phyloP scores from a whole-genome alignment of 768 basidiomycete species.

The Lentinula edodes region DNA sequence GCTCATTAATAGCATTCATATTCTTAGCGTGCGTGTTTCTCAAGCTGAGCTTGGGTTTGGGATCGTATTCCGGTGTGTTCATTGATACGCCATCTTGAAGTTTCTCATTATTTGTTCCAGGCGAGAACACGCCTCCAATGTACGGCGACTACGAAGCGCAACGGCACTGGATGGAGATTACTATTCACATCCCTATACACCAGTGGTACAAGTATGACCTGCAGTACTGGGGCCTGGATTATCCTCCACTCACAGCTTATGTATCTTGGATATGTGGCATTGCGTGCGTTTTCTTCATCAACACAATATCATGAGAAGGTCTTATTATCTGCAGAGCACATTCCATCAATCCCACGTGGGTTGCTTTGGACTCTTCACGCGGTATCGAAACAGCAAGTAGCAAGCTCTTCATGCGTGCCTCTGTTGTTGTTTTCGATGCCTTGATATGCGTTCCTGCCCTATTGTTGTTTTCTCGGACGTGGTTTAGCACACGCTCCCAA shows the following conservation, averaged over 20 bases:
- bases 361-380: constrained; percentile 62
- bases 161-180: constrained; percentile 93
- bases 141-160: constrained; percentile 93
- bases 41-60: constrained; percentile 68
- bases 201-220: constrained; percentile 89
- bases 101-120: constrained; percentile 29
- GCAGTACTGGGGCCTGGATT: constrained; percentile 92
- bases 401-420: constrained; percentile 76
- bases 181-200: constrained; percentile 63
- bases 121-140: constrained; percentile 70
- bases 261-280: constrained; percentile 78
- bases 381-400: constrained; percentile 64
- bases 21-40: constrained; percentile 51
- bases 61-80: constrained; percentile 75
- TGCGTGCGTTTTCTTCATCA: constrained; percentile 42
- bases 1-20: constrained; percentile 52
- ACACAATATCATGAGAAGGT: background rate
- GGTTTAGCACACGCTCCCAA: constrained; percentile 65
- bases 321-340: constrained; percentile 32
- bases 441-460: constrained; percentile 75
- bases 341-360: constrained; percentile 55
- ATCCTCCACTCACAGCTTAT: constrained; percentile 91
- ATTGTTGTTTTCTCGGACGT: constrained; percentile 55
- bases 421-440: constrained; percentile 64
- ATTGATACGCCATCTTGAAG: background rate